Conservation (phyloP, 2,329 filamentous ascomycete species). For the Allantophomopsis lycopodina region DNA sequence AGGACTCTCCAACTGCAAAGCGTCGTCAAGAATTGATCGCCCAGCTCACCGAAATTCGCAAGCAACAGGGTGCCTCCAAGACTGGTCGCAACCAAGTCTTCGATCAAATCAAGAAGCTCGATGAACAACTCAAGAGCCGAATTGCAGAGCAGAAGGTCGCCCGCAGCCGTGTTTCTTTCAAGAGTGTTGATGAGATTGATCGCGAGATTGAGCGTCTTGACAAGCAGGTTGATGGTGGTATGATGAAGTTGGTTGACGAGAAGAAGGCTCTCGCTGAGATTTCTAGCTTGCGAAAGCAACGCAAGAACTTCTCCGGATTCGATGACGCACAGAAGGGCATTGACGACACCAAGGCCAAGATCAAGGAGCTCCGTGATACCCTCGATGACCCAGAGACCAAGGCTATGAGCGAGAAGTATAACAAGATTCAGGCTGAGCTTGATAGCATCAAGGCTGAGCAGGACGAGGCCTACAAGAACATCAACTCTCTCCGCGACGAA, state of each 20-base stretch:
- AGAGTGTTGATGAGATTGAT: constrained; percentile 79
- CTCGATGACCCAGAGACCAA: constrained; percentile 87
- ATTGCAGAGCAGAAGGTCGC: constrained; percentile 79
- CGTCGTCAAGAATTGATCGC: constrained; percentile 74
- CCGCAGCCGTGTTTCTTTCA: constrained; percentile 70
- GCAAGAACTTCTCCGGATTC: constrained; percentile 81
- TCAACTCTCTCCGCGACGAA: constrained; percentile 75
- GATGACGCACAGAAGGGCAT: constrained; percentile 82
- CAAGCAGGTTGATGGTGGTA: constrained; percentile 74
- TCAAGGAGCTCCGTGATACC: constrained; percentile 76
- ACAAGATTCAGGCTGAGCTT: constrained; percentile 72
- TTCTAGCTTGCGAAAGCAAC: constrained; percentile 69
- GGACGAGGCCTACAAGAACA: constrained; percentile 78
- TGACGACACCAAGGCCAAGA: constrained; percentile 73
- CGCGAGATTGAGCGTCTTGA: constrained; percentile 69
- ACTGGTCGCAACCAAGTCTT: constrained; percentile 61
- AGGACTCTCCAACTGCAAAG: constrained; percentile 68
- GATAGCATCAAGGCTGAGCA: constrained; percentile 86
- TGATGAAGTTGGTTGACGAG: constrained; percentile 94
- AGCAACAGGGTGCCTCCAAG: constrained; percentile 82
- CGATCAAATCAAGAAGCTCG: constrained; percentile 85
- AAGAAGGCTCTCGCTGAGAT: constrained; percentile 84
- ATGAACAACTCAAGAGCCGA: constrained; percentile 76
- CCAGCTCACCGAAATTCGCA: constrained; percentile 71
- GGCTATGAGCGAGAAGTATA: constrained; percentile 77